These are phyloP conservation scores for Aspergillus latus DNA, from an alignment of 2,329 filamentous ascomycete species.

Conservation along the genomic window DNA sequence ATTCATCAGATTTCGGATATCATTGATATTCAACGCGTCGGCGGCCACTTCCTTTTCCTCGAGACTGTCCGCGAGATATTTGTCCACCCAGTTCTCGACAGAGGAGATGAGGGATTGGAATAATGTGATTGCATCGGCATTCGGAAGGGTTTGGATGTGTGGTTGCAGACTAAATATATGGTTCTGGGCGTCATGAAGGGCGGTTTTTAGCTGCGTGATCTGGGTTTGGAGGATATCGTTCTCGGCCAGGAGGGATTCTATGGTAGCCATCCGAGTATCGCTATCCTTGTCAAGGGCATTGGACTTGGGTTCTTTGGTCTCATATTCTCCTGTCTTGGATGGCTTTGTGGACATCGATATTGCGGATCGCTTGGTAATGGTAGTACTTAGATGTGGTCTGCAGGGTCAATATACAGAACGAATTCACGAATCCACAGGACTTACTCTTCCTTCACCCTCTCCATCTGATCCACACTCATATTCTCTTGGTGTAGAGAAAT, in stretches of 20 bases:
- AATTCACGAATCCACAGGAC: background rate
- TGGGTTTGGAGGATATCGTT: background rate
- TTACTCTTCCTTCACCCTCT: background rate
- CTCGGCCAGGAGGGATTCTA: background rate
- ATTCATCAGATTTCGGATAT: slow-evolving; percentile 6
- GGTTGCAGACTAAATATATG: slow-evolving; percentile 13
- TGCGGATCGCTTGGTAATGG: too few relatives aligned
- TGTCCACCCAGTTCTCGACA: slow-evolving; percentile 12
- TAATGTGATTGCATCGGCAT: slow-evolving; percentile 2
- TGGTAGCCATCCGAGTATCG: background rate
- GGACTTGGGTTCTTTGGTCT: background rate
- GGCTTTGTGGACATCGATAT: too few relatives aligned
- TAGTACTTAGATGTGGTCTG: background rate
- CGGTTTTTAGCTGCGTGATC: slow-evolving; percentile 1
- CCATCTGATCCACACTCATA: background rate
- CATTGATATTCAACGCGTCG: background rate
- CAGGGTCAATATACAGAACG: background rate
- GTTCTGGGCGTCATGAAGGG: slow-evolving; percentile 12
- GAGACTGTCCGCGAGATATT: slow-evolving; percentile 9
- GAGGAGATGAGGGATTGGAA: slow-evolving; percentile 3
- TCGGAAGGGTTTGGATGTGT: slow-evolving; percentile 1
- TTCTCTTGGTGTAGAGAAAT: background rate
- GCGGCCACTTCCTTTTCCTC: background rate
- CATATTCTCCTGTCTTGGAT: background rate
- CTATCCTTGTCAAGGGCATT: background rate